A percentile compares a stretch with the other conserved stretches of the same genome.
Evolutionary conservation across 768 basidiomycete genomes (phyloP).

Genomic region (Xerocomus potaroensis): DNA sequence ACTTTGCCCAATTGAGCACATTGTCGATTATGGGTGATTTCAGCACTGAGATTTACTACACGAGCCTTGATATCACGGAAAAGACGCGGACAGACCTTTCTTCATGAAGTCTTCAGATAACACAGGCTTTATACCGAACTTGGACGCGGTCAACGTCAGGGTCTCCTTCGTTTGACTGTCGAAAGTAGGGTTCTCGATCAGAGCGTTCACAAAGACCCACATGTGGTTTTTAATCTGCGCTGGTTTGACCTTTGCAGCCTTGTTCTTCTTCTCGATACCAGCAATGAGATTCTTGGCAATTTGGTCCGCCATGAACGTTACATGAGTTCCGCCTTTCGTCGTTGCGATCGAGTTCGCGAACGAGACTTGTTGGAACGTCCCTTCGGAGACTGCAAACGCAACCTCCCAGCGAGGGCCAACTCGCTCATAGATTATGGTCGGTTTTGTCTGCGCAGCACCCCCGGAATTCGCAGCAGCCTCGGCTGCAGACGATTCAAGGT

Average conservation of each 20-base stretch:
- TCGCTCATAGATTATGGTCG: slow-evolving; percentile 76
- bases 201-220: slow-evolving; percentile 95
- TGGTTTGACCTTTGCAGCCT: slow-evolving; percentile 89
- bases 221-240: slow-evolving; percentile 96
- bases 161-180: slow-evolving; percentile 99
- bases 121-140: slow-evolving; percentile 85
- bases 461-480: slow-evolving; percentile 66
- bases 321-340: slow-evolving; percentile 94
- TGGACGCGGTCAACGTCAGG: slow-evolving; percentile 77
- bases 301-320: slow-evolving; percentile 79
- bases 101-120: slow-evolving; percentile 94
- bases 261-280: slow-evolving; percentile 94
- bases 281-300: slow-evolving; percentile 80
- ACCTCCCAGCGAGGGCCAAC: slow-evolving; percentile 88
- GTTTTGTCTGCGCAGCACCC: slow-evolving; percentile 76
- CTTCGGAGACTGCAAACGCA: slow-evolving; percentile 92
- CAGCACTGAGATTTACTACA: slow-evolving; percentile 46
- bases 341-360: slow-evolving; percentile 98
- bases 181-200: slow-evolving; percentile 97
- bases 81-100: slow-evolving; percentile 59
- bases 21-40: slow-evolving; percentile 91
- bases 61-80: slow-evolving; percentile 3
- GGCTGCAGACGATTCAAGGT: slow-evolving; percentile 72
- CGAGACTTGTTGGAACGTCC: slow-evolving; percentile 88
- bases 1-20: slow-evolving; percentile 93